Base-by-base conservation (phyloP, 2,329 filamentous ascomycete genomes). In the Gaeumannomyces sp. region DNA sequence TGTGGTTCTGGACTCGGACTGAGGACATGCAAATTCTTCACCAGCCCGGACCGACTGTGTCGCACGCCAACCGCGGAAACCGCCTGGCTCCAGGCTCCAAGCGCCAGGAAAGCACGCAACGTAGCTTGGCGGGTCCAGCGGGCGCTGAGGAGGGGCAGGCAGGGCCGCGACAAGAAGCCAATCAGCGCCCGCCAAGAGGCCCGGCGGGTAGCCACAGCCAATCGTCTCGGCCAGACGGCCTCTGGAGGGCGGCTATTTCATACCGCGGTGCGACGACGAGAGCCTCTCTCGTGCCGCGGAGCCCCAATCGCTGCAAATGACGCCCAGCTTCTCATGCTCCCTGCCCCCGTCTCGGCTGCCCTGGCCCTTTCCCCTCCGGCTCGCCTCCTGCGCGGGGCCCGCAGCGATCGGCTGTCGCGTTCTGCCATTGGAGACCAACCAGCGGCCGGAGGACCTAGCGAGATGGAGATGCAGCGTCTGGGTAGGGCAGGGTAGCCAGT, bases 211-310 rank as follows among this genome's bases (percentile, higher is more conserved):
- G 64, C 67, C 27, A n/a, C 67, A 64, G 66, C 72, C 72, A 74
- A 74, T 74, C 59, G 61, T 13, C 19, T 61, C 67, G 65, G 63
- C 67, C 59, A 60, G 65, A 64, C 45, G 65, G 29, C 69, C 64
- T 64, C 68, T 68, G 64, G 64, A 67, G 69, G 75, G 78, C 79
- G 79, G 76, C 75, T 78, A 76, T 75, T 73, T 71, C 72, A 76
- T 67, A 76, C 75, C 45, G 10, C 22, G 22, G 45, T 68, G 65
- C 67, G 67, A 68, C 65, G 67, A 68, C 68, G 70, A 68, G 68
- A 70, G 22, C 19, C 45, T 53, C 33, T 10, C n/a, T 53, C 45
- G 45, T 53, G 45, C 22, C 45, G 45, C 45, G 45, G 45, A 25
- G 22, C 22, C 22, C 45, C 45, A 53, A 53, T 53, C 19, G 45